Conservation (phyloP, 2,329 filamentous ascomycete species). For the Colletotrichum chlorophyti region DNA sequence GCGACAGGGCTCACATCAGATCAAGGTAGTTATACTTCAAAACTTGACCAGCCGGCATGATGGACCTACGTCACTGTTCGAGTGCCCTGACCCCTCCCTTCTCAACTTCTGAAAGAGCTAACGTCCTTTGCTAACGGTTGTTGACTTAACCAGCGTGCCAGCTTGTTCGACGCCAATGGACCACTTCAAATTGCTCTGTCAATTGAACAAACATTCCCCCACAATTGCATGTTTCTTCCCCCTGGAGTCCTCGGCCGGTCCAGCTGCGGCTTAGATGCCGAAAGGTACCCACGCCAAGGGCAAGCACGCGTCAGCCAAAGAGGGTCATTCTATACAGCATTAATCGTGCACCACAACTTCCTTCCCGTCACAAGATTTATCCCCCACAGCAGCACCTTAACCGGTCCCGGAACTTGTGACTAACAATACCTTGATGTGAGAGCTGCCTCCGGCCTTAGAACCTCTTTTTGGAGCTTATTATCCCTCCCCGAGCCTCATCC, state of each 20-base stretch:
- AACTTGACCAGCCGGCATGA: not conserved
- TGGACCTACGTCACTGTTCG: slow-evolving; percentile 11
- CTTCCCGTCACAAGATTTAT: slow-evolving; percentile 3
- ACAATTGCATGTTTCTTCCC: not conserved
- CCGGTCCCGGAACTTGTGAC: too few species aligned
- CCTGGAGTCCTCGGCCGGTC: not conserved
- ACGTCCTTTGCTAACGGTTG: not conserved
- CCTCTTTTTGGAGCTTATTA: not conserved
- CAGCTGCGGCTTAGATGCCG: slow-evolving; percentile 22
- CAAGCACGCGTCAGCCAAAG: slow-evolving; percentile 27
- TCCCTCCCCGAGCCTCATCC: not conserved
- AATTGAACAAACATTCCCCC: not conserved
- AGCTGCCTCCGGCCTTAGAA: too few species aligned
- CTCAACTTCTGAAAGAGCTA: not conserved
- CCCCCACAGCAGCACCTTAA: too few species aligned
- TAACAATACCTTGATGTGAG: too few species aligned
- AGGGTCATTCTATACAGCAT: slow-evolving; percentile 21
- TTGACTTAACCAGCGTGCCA: slow-evolving; percentile 9
- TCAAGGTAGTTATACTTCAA: too few species aligned
- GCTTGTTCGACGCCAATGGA: slow-evolving; percentile 2
- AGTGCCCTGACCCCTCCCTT: not conserved
- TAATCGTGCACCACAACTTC: slow-evolving; percentile 22
- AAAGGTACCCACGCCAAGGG: slow-evolving; percentile 26
- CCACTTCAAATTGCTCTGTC: slow-evolving; percentile 26
- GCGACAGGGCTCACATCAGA: too few species aligned